A percentile compares a stretch with the other conserved stretches of the same genome.
Conservation (phyloP, 1,284 basidiomycete genomes). For the Cryptococcus jaspeensis region DNA sequence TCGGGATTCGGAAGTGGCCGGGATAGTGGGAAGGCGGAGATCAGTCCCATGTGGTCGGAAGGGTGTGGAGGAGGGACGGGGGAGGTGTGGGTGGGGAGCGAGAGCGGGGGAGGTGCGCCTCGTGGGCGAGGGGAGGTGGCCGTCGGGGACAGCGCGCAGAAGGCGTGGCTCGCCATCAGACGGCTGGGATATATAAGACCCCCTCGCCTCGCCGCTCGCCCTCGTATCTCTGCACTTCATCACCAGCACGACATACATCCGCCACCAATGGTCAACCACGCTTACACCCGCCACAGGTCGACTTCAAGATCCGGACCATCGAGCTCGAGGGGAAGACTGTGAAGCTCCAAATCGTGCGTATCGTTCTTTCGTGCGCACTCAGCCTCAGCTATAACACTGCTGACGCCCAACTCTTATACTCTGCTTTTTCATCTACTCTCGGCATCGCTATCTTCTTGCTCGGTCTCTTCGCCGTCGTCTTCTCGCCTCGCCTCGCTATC, state of each 20-base stretch:
- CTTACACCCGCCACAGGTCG: constrained; percentile 55
- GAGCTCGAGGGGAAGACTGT: constrained; percentile 99
- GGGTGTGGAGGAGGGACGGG: background rate
- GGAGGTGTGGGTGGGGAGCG: no score
- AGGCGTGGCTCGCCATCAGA: no score
- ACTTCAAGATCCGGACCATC: constrained; percentile 99
- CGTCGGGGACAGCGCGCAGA: no score
- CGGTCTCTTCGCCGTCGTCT: background rate
- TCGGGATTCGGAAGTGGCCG: no score
- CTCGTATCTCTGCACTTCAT: background rate
- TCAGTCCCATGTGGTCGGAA: background rate
- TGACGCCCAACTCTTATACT: constrained; percentile 20
- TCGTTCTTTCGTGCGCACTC: constrained; percentile 27
- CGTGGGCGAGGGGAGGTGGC: no score
- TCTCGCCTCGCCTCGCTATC: background rate
- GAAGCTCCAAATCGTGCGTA: constrained; percentile 96
- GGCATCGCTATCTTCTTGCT: background rate
- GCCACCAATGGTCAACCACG: background rate
- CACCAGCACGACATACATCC: background rate
- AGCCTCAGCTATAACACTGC: constrained; percentile 23
- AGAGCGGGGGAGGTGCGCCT: no score
- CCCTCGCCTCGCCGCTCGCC: background rate
- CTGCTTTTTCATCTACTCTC: constrained; percentile 6
- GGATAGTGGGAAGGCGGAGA: background rate
- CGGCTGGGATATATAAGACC: no score